Conservation (phyloP, 2,329 filamentous ascomycete species). For the Trichoderma sp. region DNA sequence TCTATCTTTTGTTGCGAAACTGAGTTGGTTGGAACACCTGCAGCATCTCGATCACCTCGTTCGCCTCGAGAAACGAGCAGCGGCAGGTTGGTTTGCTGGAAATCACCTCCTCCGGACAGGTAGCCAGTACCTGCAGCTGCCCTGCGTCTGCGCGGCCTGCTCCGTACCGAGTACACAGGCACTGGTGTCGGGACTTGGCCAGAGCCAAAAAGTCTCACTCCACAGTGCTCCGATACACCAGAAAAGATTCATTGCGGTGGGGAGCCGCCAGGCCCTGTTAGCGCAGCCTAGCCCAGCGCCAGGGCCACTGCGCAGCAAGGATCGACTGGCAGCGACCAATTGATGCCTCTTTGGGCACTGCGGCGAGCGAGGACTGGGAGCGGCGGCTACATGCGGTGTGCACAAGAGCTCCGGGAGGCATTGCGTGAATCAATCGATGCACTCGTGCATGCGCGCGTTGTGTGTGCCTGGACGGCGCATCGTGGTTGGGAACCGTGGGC, state of each 20-base stretch:
- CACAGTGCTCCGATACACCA: constrained; percentile 22
- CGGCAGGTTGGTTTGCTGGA: constrained; percentile 7
- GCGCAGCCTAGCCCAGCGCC: constrained; percentile 16
- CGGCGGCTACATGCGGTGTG: constrained; percentile 17
- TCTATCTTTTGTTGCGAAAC: background rate
- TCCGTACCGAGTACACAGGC: constrained; percentile 17
- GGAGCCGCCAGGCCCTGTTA: constrained; percentile 21
- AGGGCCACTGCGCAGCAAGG: constrained; percentile 7
- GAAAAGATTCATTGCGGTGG: constrained; percentile 20
- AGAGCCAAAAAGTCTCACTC: constrained; percentile 16
- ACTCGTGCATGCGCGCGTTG: background rate
- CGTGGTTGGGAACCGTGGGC: constrained; percentile 15
- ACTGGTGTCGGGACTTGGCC: constrained; percentile 20
- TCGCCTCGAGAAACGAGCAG: background rate
- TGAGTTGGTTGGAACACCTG: constrained; percentile 16
- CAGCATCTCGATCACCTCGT: constrained; percentile 13
- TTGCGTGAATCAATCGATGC: background rate
- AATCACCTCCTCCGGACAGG: background rate
- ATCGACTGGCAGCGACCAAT: background rate
- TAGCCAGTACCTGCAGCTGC: background rate
- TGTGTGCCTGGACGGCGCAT: background rate
- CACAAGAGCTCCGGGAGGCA: background rate
- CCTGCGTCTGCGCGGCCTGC: no score
- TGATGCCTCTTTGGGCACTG: constrained; percentile 15
- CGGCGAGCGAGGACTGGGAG: background rate